Evolutionary conservation across 371 early-diverging fungal species (phyloP), one percentile per base, ranked within the genome.

Genomic region (Funneliformis caledonium): DNA sequence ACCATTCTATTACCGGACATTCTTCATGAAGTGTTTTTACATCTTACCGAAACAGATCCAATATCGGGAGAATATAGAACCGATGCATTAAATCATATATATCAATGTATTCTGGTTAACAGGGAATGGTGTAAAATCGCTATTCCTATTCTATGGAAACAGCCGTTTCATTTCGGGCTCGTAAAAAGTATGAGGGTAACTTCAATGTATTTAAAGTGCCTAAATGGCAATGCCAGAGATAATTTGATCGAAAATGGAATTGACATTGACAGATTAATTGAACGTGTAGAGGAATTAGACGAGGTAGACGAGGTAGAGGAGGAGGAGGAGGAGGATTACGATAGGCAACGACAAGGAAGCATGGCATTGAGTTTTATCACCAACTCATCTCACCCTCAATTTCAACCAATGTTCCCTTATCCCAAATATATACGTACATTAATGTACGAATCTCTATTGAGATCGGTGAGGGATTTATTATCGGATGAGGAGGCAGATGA

Each of bases 81-180:
- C 3, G 8, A 10, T 8, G 68, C 45, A 68, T 68, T 72, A 52
- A n/a, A 33, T 4, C 6, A 47, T 22, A n/a, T 72, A n/a, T 72
- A 72, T 33, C 52, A 67, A 19, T 78, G 68, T 37, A 48, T 78
- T 26, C 67, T 67, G 9, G 78, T 78, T 67, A 67, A 52, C 42
- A 16, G 78, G 6, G 31, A 78, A 43, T 78, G 78, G 78, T 78
- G 78, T 68, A 2, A 37, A 19, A 19, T 78, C 10, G 56, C 78
- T 1, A 68, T 78, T 6, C 78, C 50, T 19, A 50, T 67, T 33
- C 37, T 78, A 67, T 78, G 78, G 78, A 14, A 22, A 26, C 52
- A 48, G 33, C 78, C 78, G 10, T 78, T 78, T 50, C 22, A 26
- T 16, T 52, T 50, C 10, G 42, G 14, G n/a, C 52, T 11, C 12